phyloP scores from a whole-genome alignment of 2,329 filamentous ascomycete species.

The Xylaria sp. region DNA sequence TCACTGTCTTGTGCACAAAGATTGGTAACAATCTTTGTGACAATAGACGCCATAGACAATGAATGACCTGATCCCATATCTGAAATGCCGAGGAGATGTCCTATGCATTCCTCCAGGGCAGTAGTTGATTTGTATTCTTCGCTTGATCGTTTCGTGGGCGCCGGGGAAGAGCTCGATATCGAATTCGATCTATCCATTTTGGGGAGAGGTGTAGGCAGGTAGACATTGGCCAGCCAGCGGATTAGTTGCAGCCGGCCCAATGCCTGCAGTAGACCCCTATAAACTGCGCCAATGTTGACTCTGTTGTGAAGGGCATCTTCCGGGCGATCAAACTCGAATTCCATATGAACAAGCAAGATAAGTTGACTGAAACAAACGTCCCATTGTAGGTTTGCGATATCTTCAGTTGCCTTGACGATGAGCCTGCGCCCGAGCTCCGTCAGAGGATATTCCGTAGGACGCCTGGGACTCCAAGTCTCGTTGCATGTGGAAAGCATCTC shows the following conservation, averaged over 20 bases:
- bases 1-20: conserved; percentile 69
- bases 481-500: conserved; percentile 53
- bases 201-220: conserved; percentile 56
- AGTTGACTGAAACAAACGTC: conserved; percentile 81
- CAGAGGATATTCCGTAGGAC: conserved; percentile 50
- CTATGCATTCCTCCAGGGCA: conserved; percentile 63
- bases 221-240: conserved; percentile 68
- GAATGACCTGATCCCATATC: conserved; percentile 53
- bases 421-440: conserved; percentile 79
- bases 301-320: conserved; percentile 66
- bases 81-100: conserved; percentile 67
- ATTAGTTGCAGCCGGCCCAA: conserved; percentile 78
- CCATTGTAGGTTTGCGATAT: conserved; percentile 75
- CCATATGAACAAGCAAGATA: conserved; percentile 83
- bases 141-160: conserved; percentile 47
- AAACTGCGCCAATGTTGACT: conserved; percentile 72
- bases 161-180: conserved; percentile 40
- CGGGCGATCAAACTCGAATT: conserved; percentile 77
- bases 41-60: conserved; percentile 49
- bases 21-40: conserved; percentile 71
- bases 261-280: conserved; percentile 70
- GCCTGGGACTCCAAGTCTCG: conserved; percentile 49
- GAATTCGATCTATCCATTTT: conserved; percentile 48
- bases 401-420: conserved; percentile 77
- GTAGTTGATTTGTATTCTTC: conserved; percentile 59